Base-by-base conservation (phyloP, 441 rosid species). In the Pelargonium australe region DNA sequence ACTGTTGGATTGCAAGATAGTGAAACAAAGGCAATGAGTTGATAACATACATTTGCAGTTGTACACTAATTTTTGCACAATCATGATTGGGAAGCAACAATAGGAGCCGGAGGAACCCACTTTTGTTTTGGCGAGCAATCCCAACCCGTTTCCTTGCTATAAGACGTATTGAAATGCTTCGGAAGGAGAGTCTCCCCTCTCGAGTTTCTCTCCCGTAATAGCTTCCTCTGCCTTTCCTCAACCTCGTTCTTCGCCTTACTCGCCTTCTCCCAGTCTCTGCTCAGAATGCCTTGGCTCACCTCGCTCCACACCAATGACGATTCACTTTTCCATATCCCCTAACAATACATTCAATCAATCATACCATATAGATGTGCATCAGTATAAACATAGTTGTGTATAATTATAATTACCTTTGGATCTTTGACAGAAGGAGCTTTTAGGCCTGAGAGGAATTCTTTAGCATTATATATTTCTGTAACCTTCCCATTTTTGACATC, bases 61-160 rank as follows among this genome's bases (percentile, higher is more conserved):
- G 34, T 28, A 28, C 34, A 28, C 34, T 28, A 2, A 28, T 28
- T 28, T 28, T 28, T 0, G 23, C 23, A 20, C 23, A 20, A 20
- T 14, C 19, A 16, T 2, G 62, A 81, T 63, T 74, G 65, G 20
- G 91, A 86, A 2, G 84, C 84, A 69, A 80, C 68, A 60, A 93
- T 86, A 51, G 98, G 97, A 61, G 96, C 98, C 31, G 75, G 83
- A 2, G 90, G 86, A n/a, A 93, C 90, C 14, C 55, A 68, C 55
- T 75, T 72, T 14, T 80, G 78, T 64, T 80, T 68, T 7, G 97
- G 96, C 14, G 70, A 80, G 79, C 92, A 85, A 2, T 82, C 85
- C 89, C 92, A 91, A 44, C 73, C 85, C 13, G 37, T 77, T 58
- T 87, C 92, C 55, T 82, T 80, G 72, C 53, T 80, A 64, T 60